Conservation (phyloP, 805 yeast genomes). For the Monosporozyma aquatica region DNA sequence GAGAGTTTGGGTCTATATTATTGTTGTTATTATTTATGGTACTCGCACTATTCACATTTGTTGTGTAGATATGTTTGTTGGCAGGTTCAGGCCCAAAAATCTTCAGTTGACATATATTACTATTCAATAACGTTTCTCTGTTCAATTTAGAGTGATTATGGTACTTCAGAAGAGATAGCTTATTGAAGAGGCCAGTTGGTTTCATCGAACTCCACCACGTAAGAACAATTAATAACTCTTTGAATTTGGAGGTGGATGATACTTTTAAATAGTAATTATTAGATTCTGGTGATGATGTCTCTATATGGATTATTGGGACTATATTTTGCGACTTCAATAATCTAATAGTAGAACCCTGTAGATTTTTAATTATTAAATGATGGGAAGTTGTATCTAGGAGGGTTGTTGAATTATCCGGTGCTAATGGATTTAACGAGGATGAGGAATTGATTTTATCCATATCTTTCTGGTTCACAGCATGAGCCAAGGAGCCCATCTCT, state of each 20-base stretch:
- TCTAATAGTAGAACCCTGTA: slow-evolving; percentile 20
- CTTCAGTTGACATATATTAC: slow-evolving; percentile 48
- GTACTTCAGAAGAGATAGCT: slow-evolving; percentile 26
- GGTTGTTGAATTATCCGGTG: not conserved
- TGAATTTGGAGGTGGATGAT: slow-evolving; percentile 27
- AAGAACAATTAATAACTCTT: slow-evolving; percentile 37
- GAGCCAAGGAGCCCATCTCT: slow-evolving; percentile 12
- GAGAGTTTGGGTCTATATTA: not conserved
- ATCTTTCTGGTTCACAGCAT: slow-evolving; percentile 10
- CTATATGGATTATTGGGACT: slow-evolving; percentile 15
- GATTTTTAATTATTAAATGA: slow-evolving; percentile 16
- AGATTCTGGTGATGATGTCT: slow-evolving; percentile 3
- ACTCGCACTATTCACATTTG: no score
- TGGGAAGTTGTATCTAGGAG: not conserved
- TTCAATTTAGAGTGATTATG: not conserved
- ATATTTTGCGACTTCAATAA: slow-evolving; percentile 8
- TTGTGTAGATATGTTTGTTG: slow-evolving; percentile 11
- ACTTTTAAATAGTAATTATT: slow-evolving; percentile 12
- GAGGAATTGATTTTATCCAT: slow-evolving; percentile 2
- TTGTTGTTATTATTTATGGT: not conserved
- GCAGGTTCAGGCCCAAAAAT: slow-evolving; percentile 48
- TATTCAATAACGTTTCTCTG: not conserved
- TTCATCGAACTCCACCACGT: slow-evolving; percentile 50
- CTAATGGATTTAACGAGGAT: not conserved
- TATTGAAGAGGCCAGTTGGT: slow-evolving; percentile 45